phyloP scores from a whole-genome alignment of 1,284 basidiomycete genomes.

The Melampsora abietis-canadensis region DNA sequence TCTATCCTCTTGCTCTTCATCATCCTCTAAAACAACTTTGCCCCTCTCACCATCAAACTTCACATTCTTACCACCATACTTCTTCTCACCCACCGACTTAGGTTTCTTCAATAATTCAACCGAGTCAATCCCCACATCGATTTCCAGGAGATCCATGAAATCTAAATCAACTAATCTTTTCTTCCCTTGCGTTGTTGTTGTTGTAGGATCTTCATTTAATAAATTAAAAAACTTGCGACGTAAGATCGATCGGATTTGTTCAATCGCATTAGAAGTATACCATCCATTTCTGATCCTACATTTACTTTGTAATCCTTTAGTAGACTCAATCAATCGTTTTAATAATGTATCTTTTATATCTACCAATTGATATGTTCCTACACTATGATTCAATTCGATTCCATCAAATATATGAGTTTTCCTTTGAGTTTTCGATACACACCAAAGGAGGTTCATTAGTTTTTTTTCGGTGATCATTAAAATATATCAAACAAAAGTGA shows the following conservation, averaged over 20 bases:
- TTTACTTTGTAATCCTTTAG: slow-evolving; percentile 42
- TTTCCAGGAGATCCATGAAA: slow-evolving; percentile 25
- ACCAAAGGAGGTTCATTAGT: neutral
- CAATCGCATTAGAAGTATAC: slow-evolving; percentile 71
- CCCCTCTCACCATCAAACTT: neutral
- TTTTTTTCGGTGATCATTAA: neutral
- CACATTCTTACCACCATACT: neutral
- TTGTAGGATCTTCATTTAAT: slow-evolving; percentile 58
- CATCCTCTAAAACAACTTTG: neutral
- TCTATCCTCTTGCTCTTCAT: neutral
- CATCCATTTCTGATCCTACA: slow-evolving; percentile 74
- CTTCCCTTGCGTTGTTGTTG: neutral
- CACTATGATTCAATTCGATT: slow-evolving; percentile 68
- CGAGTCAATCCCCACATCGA: slow-evolving; percentile 8
- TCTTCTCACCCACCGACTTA: neutral
- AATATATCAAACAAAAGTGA: neutral
- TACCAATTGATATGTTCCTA: slow-evolving; percentile 86
- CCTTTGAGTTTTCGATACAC: neutral
- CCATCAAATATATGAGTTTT: slow-evolving; percentile 88
- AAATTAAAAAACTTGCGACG: slow-evolving; percentile 79
- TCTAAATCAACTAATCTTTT: slow-evolving; percentile 12
- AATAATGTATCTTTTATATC: slow-evolving; percentile 84
- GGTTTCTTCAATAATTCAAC: slow-evolving; percentile 17
- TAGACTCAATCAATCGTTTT: slow-evolving; percentile 69
- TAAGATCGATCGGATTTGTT: slow-evolving; percentile 77